Conservation (phyloP, 495 filamentous ascomycete species). For the Beverwykella pulmonaria region DNA sequence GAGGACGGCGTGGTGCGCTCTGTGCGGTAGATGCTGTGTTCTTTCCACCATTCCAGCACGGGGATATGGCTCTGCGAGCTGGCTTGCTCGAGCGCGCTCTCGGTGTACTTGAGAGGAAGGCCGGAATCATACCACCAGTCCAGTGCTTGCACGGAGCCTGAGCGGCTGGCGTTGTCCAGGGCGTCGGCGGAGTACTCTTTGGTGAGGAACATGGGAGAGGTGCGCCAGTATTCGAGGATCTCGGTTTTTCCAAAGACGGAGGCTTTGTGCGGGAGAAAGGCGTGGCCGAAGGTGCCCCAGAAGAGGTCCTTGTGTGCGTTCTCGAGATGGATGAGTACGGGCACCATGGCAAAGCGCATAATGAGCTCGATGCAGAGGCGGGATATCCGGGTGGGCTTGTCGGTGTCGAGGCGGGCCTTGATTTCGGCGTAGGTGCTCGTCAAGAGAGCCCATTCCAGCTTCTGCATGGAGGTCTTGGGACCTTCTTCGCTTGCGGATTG, state of each 20-base stretch:
- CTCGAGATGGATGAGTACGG: conserved; percentile 80
- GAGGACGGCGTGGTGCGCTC: conserved; percentile 26
- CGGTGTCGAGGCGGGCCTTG: conserved; percentile 63
- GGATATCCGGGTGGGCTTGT: conserved; percentile 73
- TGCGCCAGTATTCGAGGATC: conserved; percentile 87
- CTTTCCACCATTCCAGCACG: conserved; percentile 89
- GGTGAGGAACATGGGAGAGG: conserved; percentile 71
- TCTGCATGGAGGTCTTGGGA: conserved; percentile 51
- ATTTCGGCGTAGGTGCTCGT: conserved; percentile 67
- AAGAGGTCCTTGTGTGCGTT: conserved; percentile 76
- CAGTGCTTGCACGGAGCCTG: conserved; percentile 79
- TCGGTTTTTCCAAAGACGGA: conserved; percentile 83
- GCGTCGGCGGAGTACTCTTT: conserved; percentile 80
- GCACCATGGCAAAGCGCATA: conserved; percentile 81
- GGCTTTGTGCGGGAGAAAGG: conserved; percentile 79
- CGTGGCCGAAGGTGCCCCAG: conserved; percentile 77
- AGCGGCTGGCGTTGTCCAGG: conserved; percentile 80
- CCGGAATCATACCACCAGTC: conserved; percentile 90
- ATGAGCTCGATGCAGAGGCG: conserved; percentile 82
- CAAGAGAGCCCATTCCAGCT: conserved; percentile 80
- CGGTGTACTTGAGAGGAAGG: conserved; percentile 79
- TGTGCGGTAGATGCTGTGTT: conserved; percentile 28
- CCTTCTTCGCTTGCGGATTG: conserved; percentile 50
- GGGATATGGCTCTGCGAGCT: conserved; percentile 77
- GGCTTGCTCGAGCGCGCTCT: conserved; percentile 82